Conservation (phyloP, 371 early-diverging fungal genomes). For the Lichtheimia corymbifera region DNA sequence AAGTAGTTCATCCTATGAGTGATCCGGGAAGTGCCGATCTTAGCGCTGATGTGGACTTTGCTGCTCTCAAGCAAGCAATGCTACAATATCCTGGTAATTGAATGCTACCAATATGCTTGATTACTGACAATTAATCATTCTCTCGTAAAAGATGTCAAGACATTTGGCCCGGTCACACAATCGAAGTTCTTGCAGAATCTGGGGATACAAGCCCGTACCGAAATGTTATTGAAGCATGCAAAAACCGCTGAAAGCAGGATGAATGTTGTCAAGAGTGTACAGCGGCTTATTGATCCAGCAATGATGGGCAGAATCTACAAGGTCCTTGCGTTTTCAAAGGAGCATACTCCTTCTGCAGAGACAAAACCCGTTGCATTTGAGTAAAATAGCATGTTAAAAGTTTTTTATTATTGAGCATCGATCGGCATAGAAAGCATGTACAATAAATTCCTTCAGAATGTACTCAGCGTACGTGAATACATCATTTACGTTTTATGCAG, state of each 20-base stretch:
- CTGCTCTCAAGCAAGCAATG: conserved; percentile 67
- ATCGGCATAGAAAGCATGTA: no score
- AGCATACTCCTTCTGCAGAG: neutral
- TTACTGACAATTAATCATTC: neutral
- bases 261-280: conserved; percentile 67
- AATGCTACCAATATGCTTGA: neutral
- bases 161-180: conserved; percentile 86
- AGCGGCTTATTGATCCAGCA: conserved; percentile 72
- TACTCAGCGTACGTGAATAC: no score
- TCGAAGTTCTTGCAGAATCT: conserved; percentile 76
- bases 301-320: conserved; percentile 85
- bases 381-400: neutral
- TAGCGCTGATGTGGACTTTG: conserved; percentile 93
- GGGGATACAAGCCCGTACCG: conserved; percentile 81
- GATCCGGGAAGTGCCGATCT: conserved; percentile 88
- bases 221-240: conserved; percentile 69
- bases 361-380: conserved; percentile 20
- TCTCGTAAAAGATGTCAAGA: conserved; percentile 18
- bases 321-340: conserved; percentile 67
- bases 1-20: conserved; percentile 75
- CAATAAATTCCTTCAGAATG: no score
- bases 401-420: neutral
- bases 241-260: conserved; percentile 50
- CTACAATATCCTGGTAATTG: conserved; percentile 43
- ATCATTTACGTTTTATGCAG: no score